These are phyloP conservation scores for Pistacia vera DNA, from an alignment of 345 rosid genomes.

Conservation along the genomic window DNA sequence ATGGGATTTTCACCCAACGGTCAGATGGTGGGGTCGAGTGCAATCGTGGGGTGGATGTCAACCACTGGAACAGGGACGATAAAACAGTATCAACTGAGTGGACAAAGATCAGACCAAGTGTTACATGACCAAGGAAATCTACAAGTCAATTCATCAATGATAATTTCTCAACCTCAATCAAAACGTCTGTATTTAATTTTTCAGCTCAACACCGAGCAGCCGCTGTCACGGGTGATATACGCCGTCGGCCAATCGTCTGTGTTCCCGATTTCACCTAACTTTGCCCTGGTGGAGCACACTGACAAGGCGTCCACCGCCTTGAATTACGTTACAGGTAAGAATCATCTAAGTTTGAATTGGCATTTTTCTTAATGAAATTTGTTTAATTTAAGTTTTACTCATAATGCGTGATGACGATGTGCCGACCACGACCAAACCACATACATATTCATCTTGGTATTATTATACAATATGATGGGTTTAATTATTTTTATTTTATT, in stretches of 20 bases:
- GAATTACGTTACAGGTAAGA: conserved; percentile 66
- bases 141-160: conserved; percentile 35
- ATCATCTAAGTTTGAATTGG: background rate
- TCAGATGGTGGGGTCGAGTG: conserved; percentile 72
- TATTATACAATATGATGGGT: background rate
- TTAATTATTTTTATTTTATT: background rate
- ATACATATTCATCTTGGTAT: background rate
- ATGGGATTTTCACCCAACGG: conserved; percentile 75
- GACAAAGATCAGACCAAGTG: conserved; percentile 38
- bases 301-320: conserved; percentile 47
- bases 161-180: conserved; percentile 50
- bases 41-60: conserved; percentile 79
- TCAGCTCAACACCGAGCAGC: conserved; percentile 49
- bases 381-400: background rate
- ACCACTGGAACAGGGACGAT: conserved; percentile 23
- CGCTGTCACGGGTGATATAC: conserved; percentile 50
- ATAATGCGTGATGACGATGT: background rate
- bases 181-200: conserved; percentile 65
- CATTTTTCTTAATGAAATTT: background rate
- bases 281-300: conserved; percentile 50
- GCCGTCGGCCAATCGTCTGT: conserved; percentile 55
- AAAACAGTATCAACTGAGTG: conserved; percentile 59
- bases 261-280: conserved; percentile 49
- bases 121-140: conserved; percentile 59
- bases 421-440: conserved; percentile 31